These are phyloP conservation scores for Pleomassaria siparia DNA, from an alignment of 2,329 filamentous ascomycete species.

Conservation along the genomic window DNA sequence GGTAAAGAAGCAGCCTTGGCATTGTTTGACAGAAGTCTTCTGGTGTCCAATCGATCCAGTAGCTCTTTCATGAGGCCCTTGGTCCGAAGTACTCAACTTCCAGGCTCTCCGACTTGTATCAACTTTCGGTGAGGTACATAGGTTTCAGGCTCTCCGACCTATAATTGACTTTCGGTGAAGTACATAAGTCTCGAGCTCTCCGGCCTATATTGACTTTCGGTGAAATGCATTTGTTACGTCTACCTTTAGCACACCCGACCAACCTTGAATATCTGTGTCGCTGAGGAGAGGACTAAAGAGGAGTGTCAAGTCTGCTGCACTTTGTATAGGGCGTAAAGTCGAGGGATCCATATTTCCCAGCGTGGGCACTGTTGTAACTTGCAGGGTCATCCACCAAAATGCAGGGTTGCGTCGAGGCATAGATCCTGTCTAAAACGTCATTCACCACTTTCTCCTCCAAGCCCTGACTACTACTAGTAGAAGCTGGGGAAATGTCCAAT, in stretches of 20 bases:
- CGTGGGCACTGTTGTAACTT: constrained; percentile 56
- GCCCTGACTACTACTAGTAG: constrained; percentile 16
- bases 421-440: constrained; percentile 46
- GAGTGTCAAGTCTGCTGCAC: constrained; percentile 48
- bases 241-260: constrained; percentile 41
- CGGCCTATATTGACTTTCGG: constrained; percentile 34
- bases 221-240: constrained; percentile 35
- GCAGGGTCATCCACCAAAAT: constrained; percentile 57
- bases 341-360: constrained; percentile 44
- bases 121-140: too few relatives aligned
- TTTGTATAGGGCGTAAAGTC: constrained; percentile 20
- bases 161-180: too few relatives aligned
- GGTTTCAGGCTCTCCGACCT: too few relatives aligned
- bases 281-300: constrained; percentile 44
- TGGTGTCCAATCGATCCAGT: constrained; percentile 6
- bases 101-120: too few relatives aligned
- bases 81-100: too few relatives aligned
- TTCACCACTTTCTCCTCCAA: constrained; percentile 30
- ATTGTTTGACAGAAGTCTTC: neutral
- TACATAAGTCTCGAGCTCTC: constrained; percentile 36
- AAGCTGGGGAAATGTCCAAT: constrained; percentile 21
- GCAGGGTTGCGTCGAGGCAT: constrained; percentile 49
- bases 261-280: constrained; percentile 49
- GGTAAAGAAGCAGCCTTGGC: neutral
- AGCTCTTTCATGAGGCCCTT: constrained; percentile 18